phyloP scores from a whole-genome alignment of 108 stramenopile species.

The Bacterosira constricta region DNA sequence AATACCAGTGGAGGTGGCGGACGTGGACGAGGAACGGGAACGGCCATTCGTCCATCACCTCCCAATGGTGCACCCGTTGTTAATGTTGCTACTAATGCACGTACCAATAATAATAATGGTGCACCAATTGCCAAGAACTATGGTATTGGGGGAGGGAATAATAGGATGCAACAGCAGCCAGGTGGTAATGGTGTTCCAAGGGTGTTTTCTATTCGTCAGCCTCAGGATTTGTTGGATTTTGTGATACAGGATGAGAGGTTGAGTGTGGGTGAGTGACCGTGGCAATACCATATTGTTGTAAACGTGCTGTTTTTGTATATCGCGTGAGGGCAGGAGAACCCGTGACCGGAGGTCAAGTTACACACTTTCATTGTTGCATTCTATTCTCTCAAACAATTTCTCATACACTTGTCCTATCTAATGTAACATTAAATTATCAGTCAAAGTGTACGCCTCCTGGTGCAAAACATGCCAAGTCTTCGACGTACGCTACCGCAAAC shows the following conservation, averaged over 20 bases:
- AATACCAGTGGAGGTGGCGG: not conserved
- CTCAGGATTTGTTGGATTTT: slow-evolving; percentile 55
- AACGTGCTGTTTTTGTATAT: no score
- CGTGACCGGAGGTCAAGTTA: no score
- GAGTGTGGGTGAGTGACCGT: slow-evolving; percentile 42
- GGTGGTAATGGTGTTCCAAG: not conserved
- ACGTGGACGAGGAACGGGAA: slow-evolving; percentile 7
- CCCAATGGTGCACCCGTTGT: not conserved
- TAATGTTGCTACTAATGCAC: not conserved
- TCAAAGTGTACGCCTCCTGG: slow-evolving; percentile 55
- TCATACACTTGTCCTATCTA: no score
- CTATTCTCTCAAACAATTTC: no score
- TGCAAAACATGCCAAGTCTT: slow-evolving; percentile 54
- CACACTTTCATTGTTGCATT: no score
- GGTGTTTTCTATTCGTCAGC: slow-evolving; percentile 33
- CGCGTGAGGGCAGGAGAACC: no score
- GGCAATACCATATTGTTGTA: no score
- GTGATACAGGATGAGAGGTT: slow-evolving; percentile 50
- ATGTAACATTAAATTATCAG: no score
- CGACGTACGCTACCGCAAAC: slow-evolving; percentile 43
- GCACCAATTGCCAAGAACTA: not conserved
- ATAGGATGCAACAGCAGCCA: no score
- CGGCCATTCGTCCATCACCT: slow-evolving; percentile 17
- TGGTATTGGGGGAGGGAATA: slow-evolving; percentile 5
- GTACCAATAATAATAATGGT: not conserved